Conservation (phyloP, 495 filamentous ascomycete species). For the Penicillium canescens region DNA sequence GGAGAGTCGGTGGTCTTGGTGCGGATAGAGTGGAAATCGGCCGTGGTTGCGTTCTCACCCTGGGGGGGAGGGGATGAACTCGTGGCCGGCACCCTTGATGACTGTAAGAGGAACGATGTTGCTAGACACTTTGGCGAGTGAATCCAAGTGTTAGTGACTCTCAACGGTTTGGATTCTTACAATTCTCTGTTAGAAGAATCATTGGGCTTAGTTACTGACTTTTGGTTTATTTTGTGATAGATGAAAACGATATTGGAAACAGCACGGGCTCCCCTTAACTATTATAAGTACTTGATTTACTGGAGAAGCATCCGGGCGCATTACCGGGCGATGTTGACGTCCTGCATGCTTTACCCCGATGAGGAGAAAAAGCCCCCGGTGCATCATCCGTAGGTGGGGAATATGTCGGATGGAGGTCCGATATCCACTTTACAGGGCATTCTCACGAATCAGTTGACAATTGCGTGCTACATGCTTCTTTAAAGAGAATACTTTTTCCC, state of each 20-base stretch:
- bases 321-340: conserved; percentile 3
- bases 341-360: conserved; percentile 9
- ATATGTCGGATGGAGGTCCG: conserved; percentile 9
- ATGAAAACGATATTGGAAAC: not conserved
- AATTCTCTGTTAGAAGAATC: not conserved
- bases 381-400: conserved; percentile 9
- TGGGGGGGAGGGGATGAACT: conserved; percentile 29
- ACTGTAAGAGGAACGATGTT: conserved; percentile 30
- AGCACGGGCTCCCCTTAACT: not conserved
- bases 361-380: conserved; percentile 9
- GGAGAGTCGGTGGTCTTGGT: conserved; percentile 29
- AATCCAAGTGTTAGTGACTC: not conserved
- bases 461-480: not conserved
- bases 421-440: not conserved
- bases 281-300: not conserved
- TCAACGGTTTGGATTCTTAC: not conserved
- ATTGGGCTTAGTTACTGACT: not conserved
- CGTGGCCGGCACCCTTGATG: conserved; percentile 35
- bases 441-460: not conserved
- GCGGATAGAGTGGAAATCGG: conserved; percentile 33
- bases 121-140: conserved; percentile 20
- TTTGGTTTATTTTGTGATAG: not conserved
- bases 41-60: conserved; percentile 30
- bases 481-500: too few relatives aligned
- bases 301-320: not conserved